Evolutionary conservation across 73 alveolate species (phyloP), one percentile per base, ranked within the genome.

Genomic region (Paramecium primaurelia): DNA sequence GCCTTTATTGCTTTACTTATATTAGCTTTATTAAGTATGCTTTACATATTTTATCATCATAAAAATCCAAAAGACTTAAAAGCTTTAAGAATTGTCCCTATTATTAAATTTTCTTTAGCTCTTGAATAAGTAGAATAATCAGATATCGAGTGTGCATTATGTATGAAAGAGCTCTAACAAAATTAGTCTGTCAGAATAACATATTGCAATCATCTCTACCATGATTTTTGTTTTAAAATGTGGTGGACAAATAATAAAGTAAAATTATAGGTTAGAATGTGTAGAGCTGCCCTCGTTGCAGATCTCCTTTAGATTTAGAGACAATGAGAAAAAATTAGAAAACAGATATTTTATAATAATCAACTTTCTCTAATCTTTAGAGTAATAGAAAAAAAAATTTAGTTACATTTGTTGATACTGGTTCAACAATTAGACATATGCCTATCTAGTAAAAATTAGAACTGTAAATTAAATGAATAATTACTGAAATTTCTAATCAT

Each of bases 211-310:
- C 87, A 73, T 73, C 34, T 37, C 32, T 73, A 36, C 26, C 87
- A 73, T 37, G 87, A 73, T 73, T 34, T 22, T 37, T 73, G 87
- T 73, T 73, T 73, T 37, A 37, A 73, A 73, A 37, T 38, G 34
- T 73, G 87, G 87, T 73, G 58, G 59, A 37, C 58, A 5, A 73
- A 73, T 34, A 73, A 37, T 8, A 73, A 73, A 37, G 87, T 73
- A 73, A 73, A 38, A 73, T 30, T 30, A 36, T 40, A 37, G 47
- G 32, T 54, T 54, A 37, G 32, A 30, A 36, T 73, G 22, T 73
- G 9, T 73, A 73, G 87, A 73, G 22, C 36, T 73, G 87, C 32
- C 87, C 87, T 30, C 58, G 40, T 10, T 73, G 87, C 32, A 73
- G 59, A 73, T 73, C 58, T 22, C 34, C 58, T 6, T 73, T 73